Evolutionary conservation across 75 land plant species (phyloP).

Genomic region (Selaginella tamariscina): DNA sequence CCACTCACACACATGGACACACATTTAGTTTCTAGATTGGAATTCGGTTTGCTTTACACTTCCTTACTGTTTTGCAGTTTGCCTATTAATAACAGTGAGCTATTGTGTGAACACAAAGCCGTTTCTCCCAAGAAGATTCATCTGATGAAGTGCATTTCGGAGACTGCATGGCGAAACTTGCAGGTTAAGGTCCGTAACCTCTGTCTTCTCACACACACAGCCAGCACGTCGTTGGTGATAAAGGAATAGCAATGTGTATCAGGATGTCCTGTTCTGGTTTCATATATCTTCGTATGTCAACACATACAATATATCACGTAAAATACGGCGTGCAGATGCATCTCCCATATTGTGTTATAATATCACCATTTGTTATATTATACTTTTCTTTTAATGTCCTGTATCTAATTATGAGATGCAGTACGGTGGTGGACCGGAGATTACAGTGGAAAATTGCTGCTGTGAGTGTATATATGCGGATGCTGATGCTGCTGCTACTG

Average conservation of each 20-base stretch:
- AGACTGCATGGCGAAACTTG: slow-evolving; percentile 54
- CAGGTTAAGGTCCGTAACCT: slow-evolving; percentile 46
- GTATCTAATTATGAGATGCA: slow-evolving; percentile 18
- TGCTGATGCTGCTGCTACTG: slow-evolving; percentile 44
- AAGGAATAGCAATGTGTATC: too few relatives aligned
- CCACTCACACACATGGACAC: not conserved
- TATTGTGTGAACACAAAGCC: slow-evolving; percentile 65
- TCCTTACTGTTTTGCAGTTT: slow-evolving; percentile 29
- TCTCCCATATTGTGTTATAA: too few relatives aligned
- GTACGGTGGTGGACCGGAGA: slow-evolving; percentile 74
- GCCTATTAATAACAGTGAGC: slow-evolving; percentile 46
- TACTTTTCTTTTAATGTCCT: not conserved
- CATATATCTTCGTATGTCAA: too few relatives aligned
- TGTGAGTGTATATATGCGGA: slow-evolving; percentile 49
- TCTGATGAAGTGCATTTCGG: slow-evolving; percentile 66
- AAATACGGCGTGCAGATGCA: too few relatives aligned
- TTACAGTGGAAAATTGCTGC: slow-evolving; percentile 53
- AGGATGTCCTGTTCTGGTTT: too few relatives aligned
- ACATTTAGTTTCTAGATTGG: not conserved
- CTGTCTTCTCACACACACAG: too few relatives aligned
- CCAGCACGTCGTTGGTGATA: too few relatives aligned
- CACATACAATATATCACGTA: too few relatives aligned
- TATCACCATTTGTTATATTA: too few relatives aligned
- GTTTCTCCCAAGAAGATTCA: slow-evolving; percentile 45
- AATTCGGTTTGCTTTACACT: not conserved